These are phyloP conservation scores for Capillidium heterosporum DNA, from an alignment of 371 early-diverging fungal genomes.

Conservation along the genomic window DNA sequence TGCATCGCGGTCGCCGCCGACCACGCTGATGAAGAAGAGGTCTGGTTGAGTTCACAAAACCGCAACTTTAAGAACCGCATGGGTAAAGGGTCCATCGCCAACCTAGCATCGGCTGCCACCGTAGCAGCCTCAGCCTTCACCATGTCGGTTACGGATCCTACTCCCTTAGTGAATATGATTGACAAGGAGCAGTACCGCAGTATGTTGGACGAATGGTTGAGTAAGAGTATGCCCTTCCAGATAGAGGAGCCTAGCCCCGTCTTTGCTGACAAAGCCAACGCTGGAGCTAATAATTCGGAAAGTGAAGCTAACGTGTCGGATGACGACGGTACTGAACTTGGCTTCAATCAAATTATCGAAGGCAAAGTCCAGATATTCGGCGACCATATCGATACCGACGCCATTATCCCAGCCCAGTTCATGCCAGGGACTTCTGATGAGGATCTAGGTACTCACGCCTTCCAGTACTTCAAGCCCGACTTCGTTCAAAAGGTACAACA, in stretches of 20 bases:
- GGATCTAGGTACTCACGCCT: slow-evolving; percentile 50
- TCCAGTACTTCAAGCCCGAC: slow-evolving; percentile 52
- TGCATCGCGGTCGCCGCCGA: slow-evolving; percentile 64
- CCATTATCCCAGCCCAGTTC: slow-evolving; percentile 60
- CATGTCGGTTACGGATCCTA: slow-evolving; percentile 48
- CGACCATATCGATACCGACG: slow-evolving; percentile 58
- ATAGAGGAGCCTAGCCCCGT: slow-evolving; percentile 45
- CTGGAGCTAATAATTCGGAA: slow-evolving; percentile 6
- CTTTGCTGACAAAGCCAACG: slow-evolving; percentile 17
- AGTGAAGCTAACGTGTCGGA: slow-evolving; percentile 6
- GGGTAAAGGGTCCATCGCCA: slow-evolving; percentile 63
- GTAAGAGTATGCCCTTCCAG: slow-evolving; percentile 26
- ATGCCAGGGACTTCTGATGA: slow-evolving; percentile 49
- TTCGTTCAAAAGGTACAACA: slow-evolving; percentile 34
- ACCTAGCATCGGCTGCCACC: slow-evolving; percentile 54
- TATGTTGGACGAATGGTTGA: slow-evolving; percentile 39
- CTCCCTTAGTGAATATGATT: slow-evolving; percentile 33
- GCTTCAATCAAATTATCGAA: slow-evolving; percentile 20
- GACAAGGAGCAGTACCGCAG: slow-evolving; percentile 33
- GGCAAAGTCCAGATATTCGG: slow-evolving; percentile 51
- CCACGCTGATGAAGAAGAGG: slow-evolving; percentile 53
- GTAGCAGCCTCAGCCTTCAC: slow-evolving; percentile 61
- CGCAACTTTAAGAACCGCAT: slow-evolving; percentile 67
- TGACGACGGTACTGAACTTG: slow-evolving; percentile 12
- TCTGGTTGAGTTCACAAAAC: slow-evolving; percentile 63